These are phyloP conservation scores for Candida boleticola DNA, from an alignment of 805 yeast genomes.

Conservation along the genomic window DNA sequence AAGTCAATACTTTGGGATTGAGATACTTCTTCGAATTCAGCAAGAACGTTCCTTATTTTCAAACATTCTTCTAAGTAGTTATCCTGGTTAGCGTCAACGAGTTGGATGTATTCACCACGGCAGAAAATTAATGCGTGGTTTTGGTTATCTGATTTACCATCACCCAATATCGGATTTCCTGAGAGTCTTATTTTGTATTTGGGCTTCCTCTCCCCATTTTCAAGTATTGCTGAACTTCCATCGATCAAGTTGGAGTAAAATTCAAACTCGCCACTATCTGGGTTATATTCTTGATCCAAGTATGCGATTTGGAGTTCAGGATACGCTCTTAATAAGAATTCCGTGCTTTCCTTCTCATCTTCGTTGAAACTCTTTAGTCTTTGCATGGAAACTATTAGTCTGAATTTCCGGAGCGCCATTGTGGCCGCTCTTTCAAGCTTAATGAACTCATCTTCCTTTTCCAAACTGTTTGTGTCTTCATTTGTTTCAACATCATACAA, in stretches of 20 bases:
- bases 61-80: slow-evolving; percentile 83
- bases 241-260: slow-evolving; percentile 77
- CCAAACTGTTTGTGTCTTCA: slow-evolving; percentile 74
- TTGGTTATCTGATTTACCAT: slow-evolving; percentile 86
- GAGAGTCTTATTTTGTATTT: slow-evolving; percentile 70
- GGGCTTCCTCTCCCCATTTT: slow-evolving; percentile 44
- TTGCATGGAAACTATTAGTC: slow-evolving; percentile 83
- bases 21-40: slow-evolving; percentile 77
- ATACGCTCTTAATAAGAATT: slow-evolving; percentile 75
- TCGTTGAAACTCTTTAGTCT: slow-evolving; percentile 68
- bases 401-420: slow-evolving; percentile 83
- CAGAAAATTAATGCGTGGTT: slow-evolving; percentile 76
- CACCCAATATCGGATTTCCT: slow-evolving; percentile 85
- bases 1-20: slow-evolving; percentile 30
- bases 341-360: slow-evolving; percentile 78
- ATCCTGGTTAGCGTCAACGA: slow-evolving; percentile 86
- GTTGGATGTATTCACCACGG: slow-evolving; percentile 82
- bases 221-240: slow-evolving; percentile 70
- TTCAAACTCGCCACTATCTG: slow-evolving; percentile 68
- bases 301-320: slow-evolving; percentile 90
- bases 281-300: slow-evolving; percentile 87
- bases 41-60: slow-evolving; percentile 76
- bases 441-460: slow-evolving; percentile 27
- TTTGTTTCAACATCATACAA: slow-evolving; percentile 59
- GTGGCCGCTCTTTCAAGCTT: slow-evolving; percentile 46